Evolutionary conservation across 164 flowering plant species (phyloP).

Genomic region (Macadamia integrifolia): DNA sequence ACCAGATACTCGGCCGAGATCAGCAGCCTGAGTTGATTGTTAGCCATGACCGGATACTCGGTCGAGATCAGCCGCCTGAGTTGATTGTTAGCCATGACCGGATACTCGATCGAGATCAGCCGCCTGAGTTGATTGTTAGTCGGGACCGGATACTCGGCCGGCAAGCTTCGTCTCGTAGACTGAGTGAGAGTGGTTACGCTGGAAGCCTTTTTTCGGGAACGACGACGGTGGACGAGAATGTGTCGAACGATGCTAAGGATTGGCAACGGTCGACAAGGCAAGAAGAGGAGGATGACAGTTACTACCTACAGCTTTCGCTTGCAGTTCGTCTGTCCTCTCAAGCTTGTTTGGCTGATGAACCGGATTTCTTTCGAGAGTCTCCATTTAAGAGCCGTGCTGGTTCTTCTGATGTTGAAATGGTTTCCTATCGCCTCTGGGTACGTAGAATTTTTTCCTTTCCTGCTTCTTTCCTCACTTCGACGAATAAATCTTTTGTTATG

Average conservation of each 20-base stretch:
- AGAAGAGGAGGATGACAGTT: slow-evolving; percentile 38
- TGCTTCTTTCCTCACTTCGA: not conserved
- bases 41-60: slow-evolving; percentile 21
- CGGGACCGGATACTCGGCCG: slow-evolving; percentile 30
- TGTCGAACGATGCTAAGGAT: slow-evolving; percentile 32
- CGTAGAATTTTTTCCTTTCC: not conserved
- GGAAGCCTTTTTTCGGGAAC: slow-evolving; percentile 73
- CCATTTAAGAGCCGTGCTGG: slow-evolving; percentile 10
- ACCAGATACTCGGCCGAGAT: slow-evolving; percentile 25
- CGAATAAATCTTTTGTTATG: not conserved
- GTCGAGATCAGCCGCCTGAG: slow-evolving; percentile 22
- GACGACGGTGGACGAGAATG: slow-evolving; percentile 45
- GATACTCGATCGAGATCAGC: slow-evolving; percentile 24
- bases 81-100: slow-evolving; percentile 19
- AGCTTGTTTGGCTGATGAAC: slow-evolving; percentile 42
- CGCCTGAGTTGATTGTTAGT: slow-evolving; percentile 16
- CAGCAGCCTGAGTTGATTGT: slow-evolving; percentile 18
- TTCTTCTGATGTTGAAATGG: slow-evolving; percentile 42
- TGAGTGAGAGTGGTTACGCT: slow-evolving; percentile 57
- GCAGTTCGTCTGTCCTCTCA: slow-evolving; percentile 57
- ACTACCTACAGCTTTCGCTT: slow-evolving; percentile 58
- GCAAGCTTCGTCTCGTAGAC: slow-evolving; percentile 44
- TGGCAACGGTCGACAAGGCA: slow-evolving; percentile 12
- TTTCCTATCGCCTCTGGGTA: slow-evolving; percentile 91
- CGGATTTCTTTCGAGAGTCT: slow-evolving; percentile 26